Evolutionary conservation across 768 basidiomycete genomes (phyloP).

Genomic region (Lactarius sp.): DNA sequence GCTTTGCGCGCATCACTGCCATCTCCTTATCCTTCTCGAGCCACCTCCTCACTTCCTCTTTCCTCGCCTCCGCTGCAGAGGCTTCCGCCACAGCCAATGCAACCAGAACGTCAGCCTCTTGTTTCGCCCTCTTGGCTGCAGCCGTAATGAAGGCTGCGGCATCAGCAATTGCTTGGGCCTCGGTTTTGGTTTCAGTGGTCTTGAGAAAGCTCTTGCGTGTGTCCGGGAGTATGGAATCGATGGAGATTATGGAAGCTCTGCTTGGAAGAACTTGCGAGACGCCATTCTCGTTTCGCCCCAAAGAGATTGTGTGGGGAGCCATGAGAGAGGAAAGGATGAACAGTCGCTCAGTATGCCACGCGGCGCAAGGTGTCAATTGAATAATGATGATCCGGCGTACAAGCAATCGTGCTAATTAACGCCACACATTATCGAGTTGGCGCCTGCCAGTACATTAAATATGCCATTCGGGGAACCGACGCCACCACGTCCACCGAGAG

Average conservation of each 20-base stretch:
- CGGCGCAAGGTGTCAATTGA: too few relatives aligned
- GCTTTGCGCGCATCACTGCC: background rate
- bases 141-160: too few relatives aligned
- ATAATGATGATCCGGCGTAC: too few relatives aligned
- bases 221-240: background rate
- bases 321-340: background rate
- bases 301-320: slow-evolving; percentile 8
- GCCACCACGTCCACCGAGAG: background rate
- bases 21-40: too few relatives aligned
- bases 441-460: too few relatives aligned
- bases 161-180: background rate
- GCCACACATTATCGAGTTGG: too few relatives aligned
- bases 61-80: too few relatives aligned
- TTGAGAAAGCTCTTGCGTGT: background rate
- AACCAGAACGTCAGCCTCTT: background rate
- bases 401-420: too few relatives aligned
- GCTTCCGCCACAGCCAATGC: too few relatives aligned
- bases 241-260: background rate
- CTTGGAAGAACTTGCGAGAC: background rate
- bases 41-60: too few relatives aligned
- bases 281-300: background rate
- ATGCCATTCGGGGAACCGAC: too few relatives aligned
- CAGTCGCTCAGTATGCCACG: background rate
- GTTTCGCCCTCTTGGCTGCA: background rate
- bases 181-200: too few relatives aligned